phyloP scores from a whole-genome alignment of 139 green algal species.

The Coelastrella sp. region DNA sequence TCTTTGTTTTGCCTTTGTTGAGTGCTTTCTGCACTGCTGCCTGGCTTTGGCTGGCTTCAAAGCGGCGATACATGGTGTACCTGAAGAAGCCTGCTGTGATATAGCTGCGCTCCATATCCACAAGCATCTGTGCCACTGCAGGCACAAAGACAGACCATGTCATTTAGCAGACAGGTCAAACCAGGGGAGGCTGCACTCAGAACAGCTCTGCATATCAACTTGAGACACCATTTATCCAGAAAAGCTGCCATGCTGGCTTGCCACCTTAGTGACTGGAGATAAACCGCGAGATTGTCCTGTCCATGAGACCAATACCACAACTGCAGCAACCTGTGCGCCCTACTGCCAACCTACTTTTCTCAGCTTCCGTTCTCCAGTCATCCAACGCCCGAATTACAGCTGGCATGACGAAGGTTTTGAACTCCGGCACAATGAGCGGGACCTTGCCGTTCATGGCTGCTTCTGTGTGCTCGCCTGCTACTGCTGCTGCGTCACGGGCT shows the following conservation, averaged over 20 bases:
- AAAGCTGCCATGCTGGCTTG: too few relatives aligned
- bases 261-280: too few relatives aligned
- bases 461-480: slow-evolving; percentile 73
- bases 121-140: slow-evolving; percentile 86
- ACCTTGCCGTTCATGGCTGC: slow-evolving; percentile 67
- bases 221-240: too few relatives aligned
- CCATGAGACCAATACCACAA: neutral
- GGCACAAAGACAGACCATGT: too few relatives aligned
- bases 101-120: slow-evolving; percentile 93
- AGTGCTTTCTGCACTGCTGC: slow-evolving; percentile 42
- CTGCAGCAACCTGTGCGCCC: neutral
- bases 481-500: slow-evolving; percentile 69
- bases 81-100: slow-evolving; percentile 92
- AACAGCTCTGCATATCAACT: too few relatives aligned
- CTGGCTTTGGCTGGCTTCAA: slow-evolving; percentile 42
- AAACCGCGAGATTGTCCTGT: too few relatives aligned
- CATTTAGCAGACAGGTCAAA: too few relatives aligned
- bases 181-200: too few relatives aligned
- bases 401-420: slow-evolving; percentile 86
- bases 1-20: slow-evolving; percentile 46
- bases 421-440: slow-evolving; percentile 82
- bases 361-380: slow-evolving; percentile 79
- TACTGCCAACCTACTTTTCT: slow-evolving; percentile 58
- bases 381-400: slow-evolving; percentile 81
- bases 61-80: slow-evolving; percentile 72